Evolutionary conservation across 768 basidiomycete genomes (phyloP).

Genomic region (Pleurotus sapidus): DNA sequence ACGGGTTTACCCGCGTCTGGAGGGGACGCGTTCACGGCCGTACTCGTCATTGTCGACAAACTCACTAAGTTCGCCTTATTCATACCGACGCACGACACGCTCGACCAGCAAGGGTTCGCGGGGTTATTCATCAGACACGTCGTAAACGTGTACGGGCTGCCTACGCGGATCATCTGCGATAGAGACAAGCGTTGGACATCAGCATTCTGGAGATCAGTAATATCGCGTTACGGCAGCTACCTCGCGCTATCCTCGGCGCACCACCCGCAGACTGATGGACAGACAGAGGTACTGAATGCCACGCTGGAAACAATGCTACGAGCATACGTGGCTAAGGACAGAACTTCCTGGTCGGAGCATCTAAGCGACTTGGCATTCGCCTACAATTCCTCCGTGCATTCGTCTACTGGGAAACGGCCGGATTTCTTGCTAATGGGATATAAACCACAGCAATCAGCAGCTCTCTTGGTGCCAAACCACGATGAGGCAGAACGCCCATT

Average conservation of each 20-base stretch:
- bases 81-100: slow-evolving; percentile 12
- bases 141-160: slow-evolving; percentile 17
- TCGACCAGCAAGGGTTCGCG: slow-evolving; percentile 20
- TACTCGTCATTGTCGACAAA: slow-evolving; percentile 29
- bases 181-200: slow-evolving; percentile 13
- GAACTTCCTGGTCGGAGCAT: slow-evolving; percentile 19
- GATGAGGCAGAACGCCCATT: slow-evolving; percentile 2
- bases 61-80: slow-evolving; percentile 20
- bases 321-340: slow-evolving; percentile 15
- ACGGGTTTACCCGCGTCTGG: slow-evolving; percentile 18
- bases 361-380: slow-evolving; percentile 18
- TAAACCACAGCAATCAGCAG: slow-evolving; percentile 9
- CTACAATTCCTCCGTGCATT: slow-evolving; percentile 18
- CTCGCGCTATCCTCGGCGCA: slow-evolving; percentile 25
- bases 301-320: slow-evolving; percentile 19
- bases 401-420: slow-evolving; percentile 17
- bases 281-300: slow-evolving; percentile 26
- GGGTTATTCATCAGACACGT: slow-evolving; percentile 17
- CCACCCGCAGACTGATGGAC: slow-evolving; percentile 37
- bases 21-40: slow-evolving; percentile 10
- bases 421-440: slow-evolving; percentile 19
- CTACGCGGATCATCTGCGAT: slow-evolving; percentile 14
- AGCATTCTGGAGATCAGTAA: slow-evolving; percentile 24
- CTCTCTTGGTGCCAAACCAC: background rate
- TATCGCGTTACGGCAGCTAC: slow-evolving; percentile 12